Percentiles rank a stretch among this genome's conserved stretches.
Conservation (phyloP, 129 eudicot genomes). For the Tagetes patula region DNA sequence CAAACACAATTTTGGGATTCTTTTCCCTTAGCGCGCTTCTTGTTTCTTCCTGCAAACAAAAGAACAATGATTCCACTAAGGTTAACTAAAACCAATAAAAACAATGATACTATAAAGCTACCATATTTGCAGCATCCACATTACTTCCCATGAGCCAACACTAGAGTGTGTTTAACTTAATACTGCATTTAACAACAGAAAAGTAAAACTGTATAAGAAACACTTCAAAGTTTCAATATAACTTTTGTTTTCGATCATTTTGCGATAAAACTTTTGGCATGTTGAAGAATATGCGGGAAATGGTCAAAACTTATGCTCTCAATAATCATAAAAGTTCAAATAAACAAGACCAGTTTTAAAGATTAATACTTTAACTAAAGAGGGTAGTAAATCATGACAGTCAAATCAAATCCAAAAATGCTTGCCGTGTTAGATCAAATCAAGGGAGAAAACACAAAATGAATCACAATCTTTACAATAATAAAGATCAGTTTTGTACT, state of each 20-base stretch:
- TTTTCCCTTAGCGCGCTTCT: slow-evolving; percentile 42
- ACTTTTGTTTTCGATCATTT: neutral
- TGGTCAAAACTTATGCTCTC: neutral
- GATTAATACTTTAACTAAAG: neutral
- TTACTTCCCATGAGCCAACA: slow-evolving; percentile 53
- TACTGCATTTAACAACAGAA: slow-evolving; percentile 30
- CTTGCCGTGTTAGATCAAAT: neutral
- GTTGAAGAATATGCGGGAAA: neutral
- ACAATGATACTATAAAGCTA: slow-evolving; percentile 23
- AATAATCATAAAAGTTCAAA: neutral
- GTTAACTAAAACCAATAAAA: neutral
- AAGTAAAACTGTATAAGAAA: neutral
- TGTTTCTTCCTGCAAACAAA: slow-evolving; percentile 53
- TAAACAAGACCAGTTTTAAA: neutral
- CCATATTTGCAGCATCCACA: slow-evolving; percentile 49
- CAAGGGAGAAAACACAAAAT: neutral
- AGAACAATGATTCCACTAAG: neutral
- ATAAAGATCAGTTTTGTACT: too few relatives aligned
- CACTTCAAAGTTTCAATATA: neutral
- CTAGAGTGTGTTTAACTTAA: neutral
- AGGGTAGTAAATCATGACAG: too few relatives aligned
- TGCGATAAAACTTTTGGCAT: neutral
- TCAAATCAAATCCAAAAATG: too few relatives aligned
- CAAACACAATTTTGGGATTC: slow-evolving; percentile 71
- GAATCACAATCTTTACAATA: too few relatives aligned